Evolutionary conservation across 2,329 filamentous ascomycete species (phyloP).

Genomic region (Lachnellula subtilissima): DNA sequence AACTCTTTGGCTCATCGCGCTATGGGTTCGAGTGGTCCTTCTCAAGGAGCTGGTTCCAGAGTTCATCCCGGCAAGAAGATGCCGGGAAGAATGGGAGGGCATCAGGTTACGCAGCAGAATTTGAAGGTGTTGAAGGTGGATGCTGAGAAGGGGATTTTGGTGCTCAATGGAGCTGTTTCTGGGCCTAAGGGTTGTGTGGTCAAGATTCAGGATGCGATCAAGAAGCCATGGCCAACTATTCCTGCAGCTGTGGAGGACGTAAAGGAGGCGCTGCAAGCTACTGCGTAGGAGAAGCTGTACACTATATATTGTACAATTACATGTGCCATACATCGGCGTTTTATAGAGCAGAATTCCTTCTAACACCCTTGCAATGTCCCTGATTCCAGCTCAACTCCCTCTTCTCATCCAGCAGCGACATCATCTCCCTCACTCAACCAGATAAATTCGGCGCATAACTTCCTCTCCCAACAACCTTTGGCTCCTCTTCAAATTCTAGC

Average conservation of each 20-base stretch:
- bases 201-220: slow-evolving; percentile 82
- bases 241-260: slow-evolving; percentile 48
- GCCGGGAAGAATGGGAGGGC: slow-evolving; percentile 90
- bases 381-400: too few species aligned
- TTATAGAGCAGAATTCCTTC: slow-evolving; percentile 22
- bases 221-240: slow-evolving; percentile 69
- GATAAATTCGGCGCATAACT: slow-evolving; percentile 31
- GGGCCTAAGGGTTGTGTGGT: slow-evolving; percentile 86
- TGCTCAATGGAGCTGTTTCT: slow-evolving; percentile 80
- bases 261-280: slow-evolving; percentile 43
- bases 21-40: slow-evolving; percentile 83
- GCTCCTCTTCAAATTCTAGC: slow-evolving; percentile 39
- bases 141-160: slow-evolving; percentile 77
- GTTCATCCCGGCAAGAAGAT: slow-evolving; percentile 97
- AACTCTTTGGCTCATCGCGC: slow-evolving; percentile 91
- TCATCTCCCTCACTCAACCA: slow-evolving; percentile 14
- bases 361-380: slow-evolving; percentile 17
- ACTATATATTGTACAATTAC: slow-evolving; percentile 29
- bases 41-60: slow-evolving; percentile 86
- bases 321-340: slow-evolving; percentile 24
- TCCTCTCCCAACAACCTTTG: slow-evolving; percentile 36
- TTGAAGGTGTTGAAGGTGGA: slow-evolving; percentile 85
- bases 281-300: slow-evolving; percentile 20
- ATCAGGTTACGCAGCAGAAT: slow-evolving; percentile 87
- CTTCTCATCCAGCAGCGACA: neutral